Base-by-base conservation (phyloP, 768 basidiomycete genomes). In the Tricholoma flavovirens region DNA sequence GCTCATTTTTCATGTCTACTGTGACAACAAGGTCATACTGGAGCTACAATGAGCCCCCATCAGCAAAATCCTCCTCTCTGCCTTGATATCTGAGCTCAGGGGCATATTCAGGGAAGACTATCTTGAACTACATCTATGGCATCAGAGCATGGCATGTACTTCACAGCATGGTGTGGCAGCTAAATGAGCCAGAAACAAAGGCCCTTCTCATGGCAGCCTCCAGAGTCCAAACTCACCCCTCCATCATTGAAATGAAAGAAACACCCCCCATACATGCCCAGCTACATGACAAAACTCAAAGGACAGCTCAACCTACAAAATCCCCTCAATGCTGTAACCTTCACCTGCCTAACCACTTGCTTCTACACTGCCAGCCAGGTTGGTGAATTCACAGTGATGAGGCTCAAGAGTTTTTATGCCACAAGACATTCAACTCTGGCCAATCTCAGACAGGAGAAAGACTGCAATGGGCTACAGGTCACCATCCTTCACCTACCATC, bases 361-460 rank as follows among this genome's bases (percentile, higher is more conserved):
- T 67, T 64, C 54, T 71, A 59, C 26, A 17, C 59, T 1, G 55
- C 53, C 1, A 58, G 56, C n/a, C n/a, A n/a, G n/a, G n/a, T n/a
- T n/a, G n/a, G n/a, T n/a, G n/a, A n/a, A n/a, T n/a, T n/a, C n/a
- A 67, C 64, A 0, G 51, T 66, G 0, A 32, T 36, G 21, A 3
- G 14, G 8, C 35, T 52, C 21, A 21, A 52, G 35, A 5, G 14
- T 24, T 52, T 52, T 19, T 9, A 52, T 32, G 3, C 15, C 51
- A 52, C 51, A 32, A n/a, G n/a, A n/a, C n/a, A n/a, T n/a, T n/a
- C n/a, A n/a, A n/a, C n/a, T n/a, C n/a, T n/a, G n/a, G n/a, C 51
- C 21, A 5, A 60, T 29, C 32, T 66, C 1, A 40, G 17, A 5
- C 15, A 35, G 0, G 51, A 58, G 2, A 12, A 10, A 11, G 57